Evolutionary conservation across 2,329 filamentous ascomycete species (phyloP).

Genomic region (Aspergillus awamori): DNA sequence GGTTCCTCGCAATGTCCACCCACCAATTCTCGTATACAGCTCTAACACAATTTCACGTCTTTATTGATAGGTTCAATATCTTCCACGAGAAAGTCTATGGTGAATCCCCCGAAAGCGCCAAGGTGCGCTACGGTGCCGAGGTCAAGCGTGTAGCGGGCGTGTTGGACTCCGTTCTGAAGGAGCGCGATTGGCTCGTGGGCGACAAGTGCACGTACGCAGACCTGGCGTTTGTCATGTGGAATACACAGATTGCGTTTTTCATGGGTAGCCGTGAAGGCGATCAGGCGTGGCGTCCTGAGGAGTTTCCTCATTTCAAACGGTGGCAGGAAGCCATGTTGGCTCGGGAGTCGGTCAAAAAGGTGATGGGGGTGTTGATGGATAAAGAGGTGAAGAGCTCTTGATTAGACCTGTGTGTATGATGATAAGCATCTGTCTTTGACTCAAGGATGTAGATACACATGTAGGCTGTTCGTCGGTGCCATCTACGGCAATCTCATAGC

Average conservation of each 20-base stretch:
- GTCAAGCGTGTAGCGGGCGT: not conserved
- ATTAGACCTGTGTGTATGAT: not conserved
- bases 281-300: slow-evolving; percentile 1
- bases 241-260: slow-evolving; percentile 6
- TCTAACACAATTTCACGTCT: not conserved
- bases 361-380: not conserved
- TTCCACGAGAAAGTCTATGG: not conserved
- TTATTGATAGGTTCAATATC: not conserved
- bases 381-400: not conserved
- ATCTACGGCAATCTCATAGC: too few relatives aligned
- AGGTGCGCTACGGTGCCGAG: slow-evolving; percentile 1
- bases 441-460: too few relatives aligned
- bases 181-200: not conserved
- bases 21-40: not conserved
- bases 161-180: not conserved
- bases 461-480: too few relatives aligned
- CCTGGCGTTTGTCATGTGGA: slow-evolving; percentile 12
- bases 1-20: not conserved
- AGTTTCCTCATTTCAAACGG: not conserved
- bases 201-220: slow-evolving; percentile 2
- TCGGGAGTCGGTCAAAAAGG: not conserved
- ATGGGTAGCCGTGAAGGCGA: not conserved
- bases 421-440: not conserved
- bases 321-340: slow-evolving; percentile 3
- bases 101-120: slow-evolving; percentile 1